A percentile compares a stretch with the other conserved stretches of the same genome.
phyloP scores from a whole-genome alignment of 805 yeast species.

The Metschnikowia similis region DNA sequence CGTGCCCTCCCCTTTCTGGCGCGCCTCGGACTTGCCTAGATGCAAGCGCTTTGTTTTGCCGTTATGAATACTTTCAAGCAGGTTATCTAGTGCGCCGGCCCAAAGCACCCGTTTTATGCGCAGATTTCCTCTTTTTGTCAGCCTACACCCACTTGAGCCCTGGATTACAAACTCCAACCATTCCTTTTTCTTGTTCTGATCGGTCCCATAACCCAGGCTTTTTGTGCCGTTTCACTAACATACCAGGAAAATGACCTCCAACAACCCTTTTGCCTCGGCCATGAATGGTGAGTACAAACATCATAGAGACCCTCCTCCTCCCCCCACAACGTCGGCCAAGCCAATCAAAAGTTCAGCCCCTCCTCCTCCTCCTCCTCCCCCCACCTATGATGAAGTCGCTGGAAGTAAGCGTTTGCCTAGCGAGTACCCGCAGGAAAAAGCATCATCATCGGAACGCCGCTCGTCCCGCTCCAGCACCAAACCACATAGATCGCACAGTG shows the following conservation, averaged over 20 bases:
- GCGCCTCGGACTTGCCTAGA: slow-evolving; percentile 4
- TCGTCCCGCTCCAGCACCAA: slow-evolving; percentile 15
- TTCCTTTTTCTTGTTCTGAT: background rate
- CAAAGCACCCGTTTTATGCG: background rate
- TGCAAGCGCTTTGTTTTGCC: slow-evolving; percentile 4
- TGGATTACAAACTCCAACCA: background rate
- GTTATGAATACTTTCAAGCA: slow-evolving; percentile 3
- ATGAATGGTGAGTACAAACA: slow-evolving; percentile 33
- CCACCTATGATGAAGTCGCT: slow-evolving; percentile 68
- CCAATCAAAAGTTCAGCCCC: background rate
- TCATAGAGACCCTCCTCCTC: slow-evolving; percentile 35
- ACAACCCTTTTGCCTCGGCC: slow-evolving; percentile 54
- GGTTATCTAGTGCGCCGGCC: slow-evolving; percentile 1
- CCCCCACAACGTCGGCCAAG: slow-evolving; percentile 16
- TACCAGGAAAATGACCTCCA: slow-evolving; percentile 36
- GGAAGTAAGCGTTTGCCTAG: slow-evolving; percentile 38
- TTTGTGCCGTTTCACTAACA: slow-evolving; percentile 5
- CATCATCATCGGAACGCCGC: slow-evolving; percentile 11
- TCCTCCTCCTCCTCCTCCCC: slow-evolving; percentile 43
- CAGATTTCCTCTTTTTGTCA: slow-evolving; percentile 1
- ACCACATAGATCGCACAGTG: slow-evolving; percentile 20
- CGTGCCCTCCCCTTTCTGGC: slow-evolving; percentile 3
- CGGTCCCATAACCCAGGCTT: background rate
- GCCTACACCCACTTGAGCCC: background rate
- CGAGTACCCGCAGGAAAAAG: slow-evolving; percentile 56